phyloP scores from a whole-genome alignment of 2,329 filamentous ascomycete genomes.

The Arthrobotrys sinensis region DNA sequence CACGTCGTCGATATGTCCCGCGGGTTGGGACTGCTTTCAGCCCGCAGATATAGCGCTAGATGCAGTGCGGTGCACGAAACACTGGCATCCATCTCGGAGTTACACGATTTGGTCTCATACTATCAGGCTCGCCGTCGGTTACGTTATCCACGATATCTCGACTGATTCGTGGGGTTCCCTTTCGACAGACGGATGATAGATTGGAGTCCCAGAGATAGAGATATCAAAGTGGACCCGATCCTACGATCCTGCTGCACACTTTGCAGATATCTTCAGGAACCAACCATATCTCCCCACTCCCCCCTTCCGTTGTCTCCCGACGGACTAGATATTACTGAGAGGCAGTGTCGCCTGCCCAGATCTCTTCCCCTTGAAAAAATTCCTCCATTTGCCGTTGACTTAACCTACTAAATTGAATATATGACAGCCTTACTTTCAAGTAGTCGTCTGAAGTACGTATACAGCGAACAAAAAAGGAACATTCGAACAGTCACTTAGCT shows the following conservation, averaged over 20 bases:
- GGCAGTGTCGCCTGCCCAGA: conserved; percentile 18
- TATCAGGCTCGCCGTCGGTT: conserved; percentile 32
- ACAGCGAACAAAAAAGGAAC: conserved; percentile 8
- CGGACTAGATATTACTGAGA: conserved; percentile 5
- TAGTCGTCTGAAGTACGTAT: neutral
- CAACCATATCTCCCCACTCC: neutral
- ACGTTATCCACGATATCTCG: conserved; percentile 20
- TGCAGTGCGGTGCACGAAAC: neutral
- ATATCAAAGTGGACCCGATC: conserved; percentile 14
- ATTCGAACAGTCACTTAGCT: neutral
- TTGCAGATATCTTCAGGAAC: conserved; percentile 23
- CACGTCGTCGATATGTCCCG: neutral
- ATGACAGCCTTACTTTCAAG: conserved; percentile 1
- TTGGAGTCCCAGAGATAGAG: conserved; percentile 7
- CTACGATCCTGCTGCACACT: conserved; percentile 3
- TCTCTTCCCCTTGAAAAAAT: conserved; percentile 4
- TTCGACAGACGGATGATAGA: neutral
- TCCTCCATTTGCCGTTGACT: conserved; percentile 1
- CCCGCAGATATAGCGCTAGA: neutral
- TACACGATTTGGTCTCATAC: conserved; percentile 1
- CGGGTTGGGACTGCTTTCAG: conserved; percentile 4
- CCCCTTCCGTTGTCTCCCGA: conserved; percentile 28
- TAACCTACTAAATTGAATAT: neutral
- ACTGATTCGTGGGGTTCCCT: conserved; percentile 16
- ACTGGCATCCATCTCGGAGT: conserved; percentile 2